Percentiles rank a stretch among this genome's conserved stretches.
Conservation (phyloP, 169 alveolate genomes). For the Fabrea salina region DNA sequence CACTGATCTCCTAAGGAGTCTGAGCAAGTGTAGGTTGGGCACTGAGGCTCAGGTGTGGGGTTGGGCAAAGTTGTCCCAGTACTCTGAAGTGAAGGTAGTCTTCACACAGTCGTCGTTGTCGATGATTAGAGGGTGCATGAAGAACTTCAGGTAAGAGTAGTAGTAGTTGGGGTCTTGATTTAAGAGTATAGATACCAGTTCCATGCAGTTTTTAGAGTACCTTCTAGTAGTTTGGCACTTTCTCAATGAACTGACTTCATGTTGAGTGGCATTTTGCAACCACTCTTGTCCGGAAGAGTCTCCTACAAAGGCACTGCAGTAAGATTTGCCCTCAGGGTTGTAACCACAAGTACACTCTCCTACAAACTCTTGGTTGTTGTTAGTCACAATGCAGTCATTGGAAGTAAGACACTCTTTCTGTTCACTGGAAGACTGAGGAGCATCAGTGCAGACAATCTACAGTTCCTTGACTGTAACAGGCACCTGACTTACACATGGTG, state of each 20-base stretch:
- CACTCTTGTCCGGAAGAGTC: constrained; percentile 15
- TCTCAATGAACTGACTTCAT: not conserved
- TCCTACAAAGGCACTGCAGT: constrained; percentile 3
- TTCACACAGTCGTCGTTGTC: constrained; percentile 25
- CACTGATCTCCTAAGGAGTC: no score
- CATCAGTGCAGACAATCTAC: not conserved
- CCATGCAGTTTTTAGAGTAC: not conserved
- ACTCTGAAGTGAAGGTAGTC: not conserved
- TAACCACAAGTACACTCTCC: constrained; percentile 28
- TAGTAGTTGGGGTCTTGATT: not conserved
- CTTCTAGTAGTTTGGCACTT: constrained; percentile 19
- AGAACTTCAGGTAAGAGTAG: constrained; percentile 1
- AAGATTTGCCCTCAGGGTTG: constrained; percentile 2
- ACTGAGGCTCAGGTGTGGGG: constrained; percentile 7
- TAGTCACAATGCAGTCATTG: no score
- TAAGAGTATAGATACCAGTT: not conserved
- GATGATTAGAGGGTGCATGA: not conserved
- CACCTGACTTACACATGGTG: not conserved
- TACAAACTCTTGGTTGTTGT: no score
- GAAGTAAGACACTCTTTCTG: not conserved
- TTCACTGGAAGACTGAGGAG: not conserved
- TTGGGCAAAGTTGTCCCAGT: constrained; percentile 10
- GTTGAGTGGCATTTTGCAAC: not conserved
- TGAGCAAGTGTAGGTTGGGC: no score
- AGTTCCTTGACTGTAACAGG: not conserved